A percentile compares a stretch with the other conserved stretches of the same genome.
Conservation (phyloP, 2,329 filamentous ascomycete genomes). For the Colletotrichum sp. region DNA sequence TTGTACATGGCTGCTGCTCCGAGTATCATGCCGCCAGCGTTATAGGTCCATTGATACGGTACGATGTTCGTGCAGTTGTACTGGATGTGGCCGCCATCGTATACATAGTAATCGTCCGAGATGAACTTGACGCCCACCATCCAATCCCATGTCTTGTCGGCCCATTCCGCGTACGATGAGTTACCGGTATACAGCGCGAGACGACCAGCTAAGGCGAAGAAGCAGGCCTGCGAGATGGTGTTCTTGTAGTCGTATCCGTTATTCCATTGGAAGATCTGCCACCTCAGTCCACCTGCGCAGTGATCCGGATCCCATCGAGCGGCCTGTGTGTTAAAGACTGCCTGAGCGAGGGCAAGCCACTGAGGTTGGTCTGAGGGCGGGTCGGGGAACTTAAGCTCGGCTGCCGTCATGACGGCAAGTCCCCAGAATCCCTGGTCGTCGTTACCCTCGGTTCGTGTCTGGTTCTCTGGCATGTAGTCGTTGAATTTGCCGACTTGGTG, state of each 20-base stretch:
- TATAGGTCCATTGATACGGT: slow-evolving; percentile 73
- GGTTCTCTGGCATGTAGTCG: slow-evolving; percentile 80
- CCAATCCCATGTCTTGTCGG: slow-evolving; percentile 76
- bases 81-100: slow-evolving; percentile 64
- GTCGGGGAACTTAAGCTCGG: slow-evolving; percentile 71
- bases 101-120: slow-evolving; percentile 63
- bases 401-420: slow-evolving; percentile 72
- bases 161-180: slow-evolving; percentile 78
- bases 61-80: slow-evolving; percentile 63
- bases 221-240: slow-evolving; percentile 66
- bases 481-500: slow-evolving; percentile 75
- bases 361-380: slow-evolving; percentile 61
- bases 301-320: slow-evolving; percentile 72
- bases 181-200: slow-evolving; percentile 81
- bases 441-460: slow-evolving; percentile 72
- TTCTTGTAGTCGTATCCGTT: slow-evolving; percentile 82
- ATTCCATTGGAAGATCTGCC: slow-evolving; percentile 88
- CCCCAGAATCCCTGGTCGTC: slow-evolving; percentile 81
- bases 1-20: slow-evolving; percentile 75
- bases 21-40: slow-evolving; percentile 69
- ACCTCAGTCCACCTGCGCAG: slow-evolving; percentile 79
- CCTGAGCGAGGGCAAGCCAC: slow-evolving; percentile 77
- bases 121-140: slow-evolving; percentile 63
- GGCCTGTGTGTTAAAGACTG: slow-evolving; percentile 82
- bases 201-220: slow-evolving; percentile 69